Evolutionary conservation across 345 rosid genomes (phyloP).

Genomic region (Bruguiera parviflora): DNA sequence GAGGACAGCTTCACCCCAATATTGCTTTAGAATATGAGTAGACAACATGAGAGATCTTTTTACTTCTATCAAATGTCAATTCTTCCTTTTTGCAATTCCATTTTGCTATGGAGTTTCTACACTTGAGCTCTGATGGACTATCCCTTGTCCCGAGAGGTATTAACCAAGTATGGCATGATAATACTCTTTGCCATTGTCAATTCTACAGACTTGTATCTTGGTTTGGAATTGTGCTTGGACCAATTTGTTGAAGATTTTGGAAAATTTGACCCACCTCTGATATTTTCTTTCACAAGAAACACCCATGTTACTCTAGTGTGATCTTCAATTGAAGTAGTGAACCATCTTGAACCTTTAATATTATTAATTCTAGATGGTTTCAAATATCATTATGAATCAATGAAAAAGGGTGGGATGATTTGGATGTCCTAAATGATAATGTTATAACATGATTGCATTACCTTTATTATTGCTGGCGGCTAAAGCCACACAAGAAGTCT

Average conservation of each 20-base stretch:
- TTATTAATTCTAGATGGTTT: neutral
- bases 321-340: constrained; percentile 10
- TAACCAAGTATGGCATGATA: neutral
- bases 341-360: neutral
- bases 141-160: neutral
- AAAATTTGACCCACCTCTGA: too few relatives aligned
- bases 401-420: neutral
- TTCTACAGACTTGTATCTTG: neutral
- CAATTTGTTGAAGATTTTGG: too few relatives aligned
- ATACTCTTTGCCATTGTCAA: constrained; percentile 3
- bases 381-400: constrained; percentile 7
- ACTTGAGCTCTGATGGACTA: neutral
- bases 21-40: neutral
- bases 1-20: neutral
- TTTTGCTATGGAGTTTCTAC: neutral
- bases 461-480: neutral
- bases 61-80: neutral
- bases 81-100: neutral
- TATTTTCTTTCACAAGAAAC: too few relatives aligned
- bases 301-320: too few relatives aligned
- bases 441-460: neutral
- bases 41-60: neutral
- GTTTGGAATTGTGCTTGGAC: neutral
- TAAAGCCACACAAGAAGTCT: too few relatives aligned
- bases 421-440: neutral